phyloP scores from a whole-genome alignment of 352 stramenopile genomes.

The Phytophthora sojae region DNA sequence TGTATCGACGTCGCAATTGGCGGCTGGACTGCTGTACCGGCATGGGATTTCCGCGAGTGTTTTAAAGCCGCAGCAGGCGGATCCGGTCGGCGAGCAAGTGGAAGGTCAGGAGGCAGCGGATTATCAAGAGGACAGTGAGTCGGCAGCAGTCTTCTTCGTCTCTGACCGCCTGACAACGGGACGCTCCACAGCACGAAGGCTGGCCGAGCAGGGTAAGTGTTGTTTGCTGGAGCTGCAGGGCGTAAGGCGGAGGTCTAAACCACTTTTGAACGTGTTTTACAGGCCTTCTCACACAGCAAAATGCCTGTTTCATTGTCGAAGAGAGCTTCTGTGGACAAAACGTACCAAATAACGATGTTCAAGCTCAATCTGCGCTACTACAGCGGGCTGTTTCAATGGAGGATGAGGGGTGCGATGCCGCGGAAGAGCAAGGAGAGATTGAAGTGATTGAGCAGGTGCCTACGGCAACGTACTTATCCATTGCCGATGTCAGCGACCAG shows the following conservation, averaged over 20 bases:
- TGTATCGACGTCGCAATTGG: conserved; percentile 23
- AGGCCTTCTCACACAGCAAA: conserved; percentile 30
- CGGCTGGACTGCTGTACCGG: conserved; percentile 40
- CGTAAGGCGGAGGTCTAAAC: neutral
- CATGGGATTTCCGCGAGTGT: conserved; percentile 42
- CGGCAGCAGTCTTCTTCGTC: conserved; percentile 36
- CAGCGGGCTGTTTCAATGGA: neutral
- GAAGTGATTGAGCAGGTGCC: neutral
- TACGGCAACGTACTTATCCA: conserved; percentile 42
- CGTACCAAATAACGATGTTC: conserved; percentile 5
- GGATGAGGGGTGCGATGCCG: neutral
- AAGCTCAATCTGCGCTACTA: conserved; percentile 32
- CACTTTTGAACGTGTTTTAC: neutral
- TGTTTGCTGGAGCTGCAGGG: neutral
- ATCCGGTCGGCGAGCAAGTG: neutral
- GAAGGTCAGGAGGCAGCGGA: neutral
- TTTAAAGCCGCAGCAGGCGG: conserved; percentile 4
- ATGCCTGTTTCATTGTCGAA: conserved; percentile 45
- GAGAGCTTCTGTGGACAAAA: conserved; percentile 41
- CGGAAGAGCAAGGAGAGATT: neutral
- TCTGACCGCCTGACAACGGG: conserved; percentile 24
- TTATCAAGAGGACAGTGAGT: neutral
- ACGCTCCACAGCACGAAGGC: conserved; percentile 5
- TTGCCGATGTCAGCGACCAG: conserved; percentile 60
- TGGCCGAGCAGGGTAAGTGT: conserved; percentile 41